These are phyloP conservation scores for Hypoxylon fragiforme DNA, from an alignment of 495 filamentous ascomycete genomes.

Conservation along the genomic window DNA sequence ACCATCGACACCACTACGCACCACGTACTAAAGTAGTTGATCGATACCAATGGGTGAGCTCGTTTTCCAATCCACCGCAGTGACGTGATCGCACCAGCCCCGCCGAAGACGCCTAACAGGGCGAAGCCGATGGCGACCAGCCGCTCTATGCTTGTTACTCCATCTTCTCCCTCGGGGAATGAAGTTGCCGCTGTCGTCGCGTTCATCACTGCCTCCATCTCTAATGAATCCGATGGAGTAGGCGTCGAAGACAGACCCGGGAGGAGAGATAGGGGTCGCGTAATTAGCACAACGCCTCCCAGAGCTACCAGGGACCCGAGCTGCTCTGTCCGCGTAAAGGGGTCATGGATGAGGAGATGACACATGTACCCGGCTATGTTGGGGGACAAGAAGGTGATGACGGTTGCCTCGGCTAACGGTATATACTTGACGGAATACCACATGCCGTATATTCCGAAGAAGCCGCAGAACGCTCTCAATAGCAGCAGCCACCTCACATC, in stretches of 20 bases:
- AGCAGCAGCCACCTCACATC: slow-evolving; percentile 69
- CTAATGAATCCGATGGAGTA: slow-evolving; percentile 12
- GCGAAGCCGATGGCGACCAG: slow-evolving; percentile 72
- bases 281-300: slow-evolving; percentile 82
- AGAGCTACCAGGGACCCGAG: slow-evolving; percentile 76
- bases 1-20: slow-evolving; percentile 67
- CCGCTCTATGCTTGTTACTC: slow-evolving; percentile 57
- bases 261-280: slow-evolving; percentile 68
- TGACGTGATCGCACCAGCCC: slow-evolving; percentile 73
- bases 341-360: slow-evolving; percentile 71
- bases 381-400: slow-evolving; percentile 88
- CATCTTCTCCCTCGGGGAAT: slow-evolving; percentile 25
- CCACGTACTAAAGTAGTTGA: slow-evolving; percentile 81
- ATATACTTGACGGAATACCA: slow-evolving; percentile 79
- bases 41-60: slow-evolving; percentile 80
- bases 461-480: slow-evolving; percentile 71
- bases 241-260: slow-evolving; percentile 9
- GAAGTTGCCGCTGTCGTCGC: slow-evolving; percentile 24
- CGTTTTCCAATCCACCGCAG: slow-evolving; percentile 85
- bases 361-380: slow-evolving; percentile 83
- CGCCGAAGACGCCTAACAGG: slow-evolving; percentile 79
- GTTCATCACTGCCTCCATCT: slow-evolving; percentile 30
- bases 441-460: slow-evolving; percentile 74
- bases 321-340: slow-evolving; percentile 78
- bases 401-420: slow-evolving; percentile 86